phyloP scores from a whole-genome alignment of 2,329 filamentous ascomycete species.

The Geosmithia morbida region DNA sequence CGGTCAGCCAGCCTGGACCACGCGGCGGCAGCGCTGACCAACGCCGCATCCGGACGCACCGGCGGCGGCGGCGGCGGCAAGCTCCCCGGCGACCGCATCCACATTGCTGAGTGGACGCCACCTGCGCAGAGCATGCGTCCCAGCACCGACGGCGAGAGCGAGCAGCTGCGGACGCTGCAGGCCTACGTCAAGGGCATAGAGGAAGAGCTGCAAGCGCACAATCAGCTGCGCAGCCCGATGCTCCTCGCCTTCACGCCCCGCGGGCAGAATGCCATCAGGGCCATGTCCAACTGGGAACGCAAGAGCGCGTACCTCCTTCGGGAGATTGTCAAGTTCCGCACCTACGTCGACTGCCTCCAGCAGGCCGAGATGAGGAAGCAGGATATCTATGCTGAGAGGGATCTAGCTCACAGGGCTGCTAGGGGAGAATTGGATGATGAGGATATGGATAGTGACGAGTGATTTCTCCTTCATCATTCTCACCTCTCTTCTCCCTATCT shows the following conservation, averaged over 20 bases:
- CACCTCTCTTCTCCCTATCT: no score
- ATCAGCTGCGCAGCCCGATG: constrained; percentile 77
- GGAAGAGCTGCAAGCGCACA: constrained; percentile 72
- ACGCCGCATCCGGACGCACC: constrained; percentile 15
- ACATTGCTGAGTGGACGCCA: constrained; percentile 78
- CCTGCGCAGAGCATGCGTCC: constrained; percentile 84
- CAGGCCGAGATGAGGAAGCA: constrained; percentile 55
- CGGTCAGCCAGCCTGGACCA: constrained; percentile 50
- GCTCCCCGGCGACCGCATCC: constrained; percentile 71
- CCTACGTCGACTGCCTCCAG: constrained; percentile 77
- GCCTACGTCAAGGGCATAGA: constrained; percentile 78
- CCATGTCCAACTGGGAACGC: constrained; percentile 94
- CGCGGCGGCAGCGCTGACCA: constrained; percentile 31
- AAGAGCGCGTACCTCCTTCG: constrained; percentile 84
- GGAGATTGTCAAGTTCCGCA: constrained; percentile 94
- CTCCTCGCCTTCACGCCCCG: constrained; percentile 78
- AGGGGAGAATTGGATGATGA: constrained; percentile 28
- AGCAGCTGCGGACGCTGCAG: constrained; percentile 63
- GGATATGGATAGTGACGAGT: constrained; percentile 13
- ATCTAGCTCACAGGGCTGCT: constrained; percentile 32
- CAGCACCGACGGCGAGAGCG: constrained; percentile 60
- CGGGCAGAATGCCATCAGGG: constrained; percentile 64
- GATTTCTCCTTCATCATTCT: no score
- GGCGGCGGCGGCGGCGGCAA: constrained; percentile 25
- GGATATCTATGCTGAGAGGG: constrained; percentile 53